phyloP scores from a whole-genome alignment of 768 basidiomycete genomes.

The Sarcomyxa edulis region DNA sequence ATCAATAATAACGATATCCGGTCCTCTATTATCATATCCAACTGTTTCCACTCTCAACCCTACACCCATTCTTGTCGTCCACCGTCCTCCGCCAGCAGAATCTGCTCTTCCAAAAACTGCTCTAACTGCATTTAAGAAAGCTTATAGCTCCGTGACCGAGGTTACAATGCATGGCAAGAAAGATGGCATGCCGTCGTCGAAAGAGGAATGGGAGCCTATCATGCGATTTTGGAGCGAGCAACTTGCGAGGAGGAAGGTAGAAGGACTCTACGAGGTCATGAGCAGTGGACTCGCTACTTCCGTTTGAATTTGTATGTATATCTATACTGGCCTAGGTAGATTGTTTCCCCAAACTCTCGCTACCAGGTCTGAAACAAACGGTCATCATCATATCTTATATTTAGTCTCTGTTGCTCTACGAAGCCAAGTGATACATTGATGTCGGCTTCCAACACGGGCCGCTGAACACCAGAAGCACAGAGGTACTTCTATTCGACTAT shows the following conservation, averaged over 20 bases:
- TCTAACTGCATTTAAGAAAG: constrained; percentile 54
- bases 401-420: no score
- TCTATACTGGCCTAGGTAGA: no score
- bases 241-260: constrained; percentile 48
- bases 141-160: constrained; percentile 46
- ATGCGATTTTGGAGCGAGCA: constrained; percentile 85
- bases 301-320: no score
- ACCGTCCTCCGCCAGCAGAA: constrained; percentile 45
- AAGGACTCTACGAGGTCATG: constrained; percentile 70
- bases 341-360: no score
- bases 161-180: constrained; percentile 36
- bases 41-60: constrained; percentile 45
- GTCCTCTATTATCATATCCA: constrained; percentile 76
- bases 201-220: constrained; percentile 75
- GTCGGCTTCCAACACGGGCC: no score
- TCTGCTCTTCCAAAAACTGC: constrained; percentile 37
- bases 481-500: no score
- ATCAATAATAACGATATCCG: constrained; percentile 64
- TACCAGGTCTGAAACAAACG: no score
- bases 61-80: constrained; percentile 59
- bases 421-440: no score
- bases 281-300: no score
- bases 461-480: no score
- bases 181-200: constrained; percentile 69
- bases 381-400: no score